Evolutionary conservation across 2,329 filamentous ascomycete genomes (phyloP), one percentile per base, ranked within the genome.

Genomic region (Biscogniauxia mediterranea): DNA sequence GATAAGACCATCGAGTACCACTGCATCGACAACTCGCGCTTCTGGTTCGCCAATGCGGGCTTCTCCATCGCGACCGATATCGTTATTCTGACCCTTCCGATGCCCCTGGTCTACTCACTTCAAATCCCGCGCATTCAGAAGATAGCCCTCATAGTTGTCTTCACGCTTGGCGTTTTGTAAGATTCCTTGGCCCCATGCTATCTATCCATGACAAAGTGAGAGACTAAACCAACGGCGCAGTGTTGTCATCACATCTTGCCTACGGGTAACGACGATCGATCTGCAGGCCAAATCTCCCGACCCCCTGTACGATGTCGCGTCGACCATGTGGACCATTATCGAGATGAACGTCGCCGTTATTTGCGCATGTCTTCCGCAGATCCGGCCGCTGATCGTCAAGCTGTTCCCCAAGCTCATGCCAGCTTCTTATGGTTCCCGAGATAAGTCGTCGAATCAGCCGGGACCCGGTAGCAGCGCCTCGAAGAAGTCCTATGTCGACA

Each of bases 31-130:
- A 77, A 76, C 58, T 71, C 70, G 8, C 69, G 67, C 7, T 73
- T 80, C 54, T 80, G 78, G 78, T 78, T 76, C 52, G 75, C 75
- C 11, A 80, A 78, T 57, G 75, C 77, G 0, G 75, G 67, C 2
- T 75, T 79, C 53, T 77, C 77, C 42, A 79, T 80, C 38, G 55
- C 73, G 5, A 79, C 77, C 13, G 78, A 80, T 66, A 55, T 79
- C 26, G 57, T 77, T 26, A 77, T 80, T 32, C 68, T 80, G 11
- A 55, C 74, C 3, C 70, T 77, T 8, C 78, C 78, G 1, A 78
- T 79, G 73, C 77, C 75, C 0, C 72, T 77, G 2, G 73, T 80
- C 13, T 75, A 71, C n/a, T 69, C 69, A 0, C 69, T 80, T 13
- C 74, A 79, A 55, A 68, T 80, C 32, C 75, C 76, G 1, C 70